These are phyloP conservation scores for Noccaea caerulescens DNA, from an alignment of 345 rosid genomes.

Conservation along the genomic window DNA sequence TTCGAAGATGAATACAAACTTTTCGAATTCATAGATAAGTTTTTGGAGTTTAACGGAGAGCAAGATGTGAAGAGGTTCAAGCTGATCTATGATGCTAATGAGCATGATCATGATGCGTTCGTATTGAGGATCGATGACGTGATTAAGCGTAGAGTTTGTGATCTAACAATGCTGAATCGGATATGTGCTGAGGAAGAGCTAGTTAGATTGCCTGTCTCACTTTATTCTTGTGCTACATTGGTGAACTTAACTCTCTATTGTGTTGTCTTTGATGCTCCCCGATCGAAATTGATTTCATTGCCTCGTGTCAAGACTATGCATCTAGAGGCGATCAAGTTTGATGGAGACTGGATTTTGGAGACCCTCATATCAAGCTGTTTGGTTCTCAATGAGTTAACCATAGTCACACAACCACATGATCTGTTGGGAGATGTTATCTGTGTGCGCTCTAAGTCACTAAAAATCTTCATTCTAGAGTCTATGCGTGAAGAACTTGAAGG, in stretches of 20 bases:
- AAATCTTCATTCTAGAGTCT: neutral
- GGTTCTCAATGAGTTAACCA: neutral
- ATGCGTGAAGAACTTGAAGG: neutral
- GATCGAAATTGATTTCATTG: neutral
- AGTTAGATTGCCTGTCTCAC: neutral
- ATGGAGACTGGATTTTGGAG: neutral
- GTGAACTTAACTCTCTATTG: neutral
- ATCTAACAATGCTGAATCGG: neutral
- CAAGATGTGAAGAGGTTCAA: neutral
- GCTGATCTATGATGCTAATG: neutral
- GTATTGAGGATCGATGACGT: neutral
- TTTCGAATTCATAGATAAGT: neutral
- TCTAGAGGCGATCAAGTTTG: neutral
- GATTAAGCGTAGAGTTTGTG: neutral
- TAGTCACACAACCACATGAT: neutral
- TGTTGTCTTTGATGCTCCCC: neutral
- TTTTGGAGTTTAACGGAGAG: neutral
- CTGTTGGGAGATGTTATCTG: neutral
- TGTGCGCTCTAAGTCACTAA: neutral
- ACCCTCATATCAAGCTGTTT: neutral
- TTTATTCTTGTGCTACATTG: neutral
- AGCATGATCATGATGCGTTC: neutral
- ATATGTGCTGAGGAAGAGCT: neutral
- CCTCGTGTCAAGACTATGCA: neutral
- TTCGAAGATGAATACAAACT: neutral